Conservation (phyloP, 2,329 filamentous ascomycete species). For the Talaromyces sp. region DNA sequence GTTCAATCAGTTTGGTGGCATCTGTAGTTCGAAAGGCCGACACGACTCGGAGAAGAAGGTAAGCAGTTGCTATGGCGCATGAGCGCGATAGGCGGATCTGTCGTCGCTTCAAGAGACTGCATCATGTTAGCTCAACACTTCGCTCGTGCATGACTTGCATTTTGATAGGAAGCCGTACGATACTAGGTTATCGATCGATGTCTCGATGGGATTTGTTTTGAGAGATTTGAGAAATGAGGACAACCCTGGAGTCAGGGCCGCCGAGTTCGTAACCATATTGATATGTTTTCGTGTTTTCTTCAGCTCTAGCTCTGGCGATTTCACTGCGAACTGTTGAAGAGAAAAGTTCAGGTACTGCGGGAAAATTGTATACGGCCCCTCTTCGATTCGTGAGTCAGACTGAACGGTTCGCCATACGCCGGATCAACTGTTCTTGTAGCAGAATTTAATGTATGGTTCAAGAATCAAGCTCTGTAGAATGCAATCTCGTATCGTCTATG, state of each 20-base stretch:
- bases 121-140: slow-evolving; percentile 24
- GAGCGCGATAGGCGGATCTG: slow-evolving; percentile 85
- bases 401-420: too few relatives aligned
- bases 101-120: slow-evolving; percentile 79
- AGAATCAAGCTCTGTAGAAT: not conserved
- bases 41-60: slow-evolving; percentile 83
- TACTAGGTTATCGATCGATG: slow-evolving; percentile 78
- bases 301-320: not conserved
- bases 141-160: slow-evolving; percentile 10
- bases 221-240: slow-evolving; percentile 76
- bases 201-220: slow-evolving; percentile 72
- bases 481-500: not conserved
- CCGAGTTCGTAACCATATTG: slow-evolving; percentile 58
- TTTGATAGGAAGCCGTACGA: slow-evolving; percentile 58
- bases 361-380: slow-evolving; percentile 10
- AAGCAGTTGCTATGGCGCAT: slow-evolving; percentile 87
- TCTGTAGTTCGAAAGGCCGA: slow-evolving; percentile 76
- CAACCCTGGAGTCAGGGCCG: slow-evolving; percentile 68
- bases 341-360: slow-evolving; percentile 2
- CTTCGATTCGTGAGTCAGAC: slow-evolving; percentile 1
- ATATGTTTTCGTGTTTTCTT: not conserved
- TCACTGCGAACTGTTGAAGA: not conserved
- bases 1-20: slow-evolving; percentile 73
- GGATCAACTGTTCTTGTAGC: not conserved
- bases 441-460: not conserved